Conservation (phyloP, 2,329 filamentous ascomycete genomes). For the Fusarium pininemorale region DNA sequence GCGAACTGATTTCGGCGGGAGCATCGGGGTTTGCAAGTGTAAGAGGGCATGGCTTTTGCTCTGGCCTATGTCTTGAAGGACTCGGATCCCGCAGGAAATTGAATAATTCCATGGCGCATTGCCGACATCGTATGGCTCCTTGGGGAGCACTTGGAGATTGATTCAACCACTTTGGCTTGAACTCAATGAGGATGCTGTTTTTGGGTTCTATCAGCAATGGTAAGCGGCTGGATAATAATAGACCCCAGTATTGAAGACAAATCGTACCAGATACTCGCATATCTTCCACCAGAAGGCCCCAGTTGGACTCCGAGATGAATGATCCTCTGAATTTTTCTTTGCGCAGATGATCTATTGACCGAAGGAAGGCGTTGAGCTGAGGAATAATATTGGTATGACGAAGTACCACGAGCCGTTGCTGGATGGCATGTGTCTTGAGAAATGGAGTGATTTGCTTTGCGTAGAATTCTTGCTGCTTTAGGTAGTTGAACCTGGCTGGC, state of each 20-base stretch:
- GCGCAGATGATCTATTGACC: constrained; percentile 56
- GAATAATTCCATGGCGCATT: constrained; percentile 68
- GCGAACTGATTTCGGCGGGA: constrained; percentile 54
- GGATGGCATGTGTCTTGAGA: constrained; percentile 48
- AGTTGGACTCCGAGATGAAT: constrained; percentile 63
- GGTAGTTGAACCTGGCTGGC: constrained; percentile 49
- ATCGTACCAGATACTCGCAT: constrained; percentile 61
- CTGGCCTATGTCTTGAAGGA: constrained; percentile 47
- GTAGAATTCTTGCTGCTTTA: constrained; percentile 51
- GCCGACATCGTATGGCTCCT: constrained; percentile 73
- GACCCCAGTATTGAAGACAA: background rate
- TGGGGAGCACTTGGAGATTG: constrained; percentile 78
- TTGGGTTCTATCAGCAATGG: constrained; percentile 39
- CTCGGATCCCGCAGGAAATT: constrained; percentile 48
- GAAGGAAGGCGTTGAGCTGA: constrained; percentile 63
- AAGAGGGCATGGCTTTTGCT: constrained; percentile 69
- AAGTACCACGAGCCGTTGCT: constrained; percentile 51
- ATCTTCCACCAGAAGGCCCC: constrained; percentile 77
- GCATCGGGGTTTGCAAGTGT: constrained; percentile 66
- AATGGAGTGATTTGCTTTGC: constrained; percentile 47
- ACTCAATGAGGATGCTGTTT: constrained; percentile 66
- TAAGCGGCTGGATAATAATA: background rate
- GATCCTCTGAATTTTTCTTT: constrained; percentile 59
- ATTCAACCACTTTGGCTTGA: constrained; percentile 86
- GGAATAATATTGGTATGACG: constrained; percentile 49